Base-by-base conservation (phyloP, 805 yeast genomes). In the Hanseniaspora valbyensis region DNA sequence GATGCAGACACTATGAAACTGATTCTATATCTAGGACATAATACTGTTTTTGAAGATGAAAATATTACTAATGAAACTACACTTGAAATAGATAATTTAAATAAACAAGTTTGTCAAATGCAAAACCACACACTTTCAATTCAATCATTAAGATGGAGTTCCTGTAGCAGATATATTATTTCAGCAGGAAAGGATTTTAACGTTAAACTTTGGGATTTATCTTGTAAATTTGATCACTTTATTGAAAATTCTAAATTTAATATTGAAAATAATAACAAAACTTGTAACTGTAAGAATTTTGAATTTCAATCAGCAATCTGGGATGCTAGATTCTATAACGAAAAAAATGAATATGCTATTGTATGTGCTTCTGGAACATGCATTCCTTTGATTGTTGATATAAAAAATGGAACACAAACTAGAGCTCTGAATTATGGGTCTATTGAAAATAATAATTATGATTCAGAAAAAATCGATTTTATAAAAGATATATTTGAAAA, bases 131-230 rank as follows among this genome's bases (percentile, higher is more conserved):
- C 78, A 1, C 68, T 87, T 40, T 75, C 89, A 1, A 73, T 90
- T 25, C 85, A 87, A 25, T 78, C 89, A 1, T 52, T 83, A 16
- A 68, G 75, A 53, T 89, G 96, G 96, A 80, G 90, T 0, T 55
- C 57, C 0, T 77, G 81, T 62, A 92, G 94, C 0, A 63, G 83
- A 22, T 85, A 75, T 57, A 57, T 89, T 1, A 66, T 89, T 2
- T 72, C 84, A 2, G 70, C 87, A 13, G 77, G 89, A 0, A 77
- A 87, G 57, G 96, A 90, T 62, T 88, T 95, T 92, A 73, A 71
- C 45, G 75, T 82, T 38, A 77, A 81, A 44, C 60, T 88, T 28
- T 89, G 96, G 95, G 95, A 87, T 65, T 64, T 89, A 54, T 55
- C 63, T 24, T 49, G 51, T 18, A 48, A 40, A 3, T 36, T 32